phyloP scores from a whole-genome alignment of 2,329 filamentous ascomycete species.

The Phialemonium atrogriseum region DNA sequence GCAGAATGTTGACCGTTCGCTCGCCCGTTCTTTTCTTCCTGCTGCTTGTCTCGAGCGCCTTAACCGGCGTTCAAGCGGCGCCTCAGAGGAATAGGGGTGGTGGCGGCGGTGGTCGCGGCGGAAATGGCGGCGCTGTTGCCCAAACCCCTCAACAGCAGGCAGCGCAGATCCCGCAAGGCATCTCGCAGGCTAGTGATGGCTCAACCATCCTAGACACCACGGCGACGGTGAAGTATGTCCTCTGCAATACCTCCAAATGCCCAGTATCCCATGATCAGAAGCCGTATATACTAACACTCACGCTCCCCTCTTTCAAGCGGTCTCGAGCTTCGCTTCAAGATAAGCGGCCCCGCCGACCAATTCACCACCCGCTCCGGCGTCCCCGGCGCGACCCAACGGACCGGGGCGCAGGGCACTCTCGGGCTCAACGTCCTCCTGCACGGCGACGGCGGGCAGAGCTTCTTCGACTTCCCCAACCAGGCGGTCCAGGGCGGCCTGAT shows the following conservation, averaged over 20 bases:
- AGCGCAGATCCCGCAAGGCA: slow-evolving; percentile 21
- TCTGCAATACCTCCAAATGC: too few species aligned
- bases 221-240: slow-evolving; percentile 42
- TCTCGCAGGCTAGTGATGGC: slow-evolving; percentile 41
- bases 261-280: too few species aligned
- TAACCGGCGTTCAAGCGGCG: slow-evolving; percentile 1
- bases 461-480: slow-evolving; percentile 50
- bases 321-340: slow-evolving; percentile 46
- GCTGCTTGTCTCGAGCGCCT: slow-evolving; percentile 5
- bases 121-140: slow-evolving; percentile 6
- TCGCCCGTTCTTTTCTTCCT: slow-evolving; percentile 4
- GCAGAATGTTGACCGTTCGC: slow-evolving; percentile 12
- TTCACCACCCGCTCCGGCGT: slow-evolving; percentile 43
- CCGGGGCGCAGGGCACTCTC: slow-evolving; percentile 25
- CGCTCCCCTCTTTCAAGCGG: slow-evolving; percentile 23
- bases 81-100: slow-evolving; percentile 8
- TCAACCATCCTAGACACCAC: slow-evolving; percentile 47
- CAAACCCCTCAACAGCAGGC: slow-evolving; percentile 20
- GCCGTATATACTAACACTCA: not conserved
- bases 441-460: slow-evolving; percentile 51
- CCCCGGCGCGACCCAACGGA: slow-evolving; percentile 28
- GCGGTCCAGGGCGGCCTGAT: slow-evolving; percentile 40
- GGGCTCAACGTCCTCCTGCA: slow-evolving; percentile 51
- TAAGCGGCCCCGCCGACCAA: slow-evolving; percentile 43
- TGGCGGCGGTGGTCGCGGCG: too few species aligned